Percentiles rank a stretch among this genome's conserved stretches.
Conservation (phyloP, 371 early-diverging fungal species). For the Mucor piriformis region DNA sequence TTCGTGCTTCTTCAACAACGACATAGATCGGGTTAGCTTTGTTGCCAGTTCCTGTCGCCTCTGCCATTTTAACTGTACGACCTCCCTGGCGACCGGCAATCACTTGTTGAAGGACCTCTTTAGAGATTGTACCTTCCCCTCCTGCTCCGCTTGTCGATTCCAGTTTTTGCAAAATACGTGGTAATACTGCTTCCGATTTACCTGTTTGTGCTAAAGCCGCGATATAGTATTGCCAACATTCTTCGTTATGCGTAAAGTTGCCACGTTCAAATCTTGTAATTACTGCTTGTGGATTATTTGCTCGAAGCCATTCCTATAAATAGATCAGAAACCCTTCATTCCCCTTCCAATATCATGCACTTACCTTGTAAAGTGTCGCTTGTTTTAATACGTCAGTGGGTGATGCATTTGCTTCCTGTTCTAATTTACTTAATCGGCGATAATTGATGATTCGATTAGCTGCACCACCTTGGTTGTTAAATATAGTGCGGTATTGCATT, state of each 20-base stretch:
- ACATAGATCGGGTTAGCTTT: conserved; percentile 63
- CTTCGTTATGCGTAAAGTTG: conserved; percentile 65
- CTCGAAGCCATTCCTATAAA: conserved; percentile 63
- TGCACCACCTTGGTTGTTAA: conserved; percentile 12
- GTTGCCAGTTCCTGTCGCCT: conserved; percentile 36
- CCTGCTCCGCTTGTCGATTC: conserved; percentile 36
- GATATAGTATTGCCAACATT: conserved; percentile 71
- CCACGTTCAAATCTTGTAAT: conserved; percentile 75
- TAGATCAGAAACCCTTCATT: background rate
- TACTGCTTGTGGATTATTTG: conserved; percentile 66
- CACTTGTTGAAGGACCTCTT: conserved; percentile 41
- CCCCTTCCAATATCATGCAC: background rate
- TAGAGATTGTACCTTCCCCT: conserved; percentile 7
- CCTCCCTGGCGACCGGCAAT: conserved; percentile 35
- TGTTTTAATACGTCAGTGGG: conserved; percentile 68
- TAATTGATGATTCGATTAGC: conserved; percentile 20
- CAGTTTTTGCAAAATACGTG: conserved; percentile 64
- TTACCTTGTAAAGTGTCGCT: conserved; percentile 73
- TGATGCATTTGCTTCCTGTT: conserved; percentile 69
- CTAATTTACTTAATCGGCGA: conserved; percentile 45
- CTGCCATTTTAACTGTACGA: conserved; percentile 13
- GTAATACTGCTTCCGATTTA: conserved; percentile 65
- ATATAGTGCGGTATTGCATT: conserved; percentile 18
- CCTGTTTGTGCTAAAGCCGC: conserved; percentile 70
- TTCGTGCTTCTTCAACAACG: conserved; percentile 65